Percentiles rank a stretch among this genome's conserved stretches.
phyloP scores from a whole-genome alignment of 345 rosid species.

The Populus alba region DNA sequence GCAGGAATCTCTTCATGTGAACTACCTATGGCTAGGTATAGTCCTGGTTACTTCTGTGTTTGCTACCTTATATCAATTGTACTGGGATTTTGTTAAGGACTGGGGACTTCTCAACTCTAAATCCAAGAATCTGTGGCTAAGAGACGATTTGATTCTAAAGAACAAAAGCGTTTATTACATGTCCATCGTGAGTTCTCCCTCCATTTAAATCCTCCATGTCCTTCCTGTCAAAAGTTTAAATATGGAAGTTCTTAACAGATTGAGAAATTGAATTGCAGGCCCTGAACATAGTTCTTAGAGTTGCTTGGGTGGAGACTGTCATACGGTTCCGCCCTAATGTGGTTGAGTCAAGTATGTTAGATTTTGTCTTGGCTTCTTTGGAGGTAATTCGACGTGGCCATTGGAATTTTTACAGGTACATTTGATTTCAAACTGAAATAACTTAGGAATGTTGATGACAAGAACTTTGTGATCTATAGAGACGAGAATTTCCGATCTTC shows the following conservation, averaged over 20 bases:
- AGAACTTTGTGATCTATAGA: background rate
- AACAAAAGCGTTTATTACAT: conserved; percentile 63
- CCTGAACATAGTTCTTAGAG: conserved; percentile 66
- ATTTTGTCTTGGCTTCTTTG: conserved; percentile 77
- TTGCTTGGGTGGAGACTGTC: conserved; percentile 79
- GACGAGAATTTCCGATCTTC: background rate
- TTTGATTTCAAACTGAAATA: background rate
- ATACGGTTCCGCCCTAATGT: conserved; percentile 49
- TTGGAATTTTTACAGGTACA: conserved; percentile 94
- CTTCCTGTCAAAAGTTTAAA: background rate
- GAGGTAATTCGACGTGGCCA: conserved; percentile 94
- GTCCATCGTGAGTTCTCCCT: conserved; percentile 62
- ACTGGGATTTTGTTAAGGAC: conserved; percentile 95
- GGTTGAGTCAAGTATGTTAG: conserved; percentile 61
- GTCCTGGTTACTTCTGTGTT: conserved; percentile 60
- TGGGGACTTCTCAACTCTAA: conserved; percentile 83
- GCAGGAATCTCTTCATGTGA: conserved; percentile 18
- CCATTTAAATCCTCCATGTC: background rate
- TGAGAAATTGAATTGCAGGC: conserved; percentile 42
- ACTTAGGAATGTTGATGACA: background rate
- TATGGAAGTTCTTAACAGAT: background rate
- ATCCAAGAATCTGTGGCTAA: conserved; percentile 76
- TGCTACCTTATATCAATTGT: conserved; percentile 80
- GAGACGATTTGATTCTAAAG: conserved; percentile 76
- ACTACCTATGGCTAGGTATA: conserved; percentile 46